These are phyloP conservation scores for Starmerella ratchasimensis DNA, from an alignment of 805 yeast genomes.

Conservation along the genomic window DNA sequence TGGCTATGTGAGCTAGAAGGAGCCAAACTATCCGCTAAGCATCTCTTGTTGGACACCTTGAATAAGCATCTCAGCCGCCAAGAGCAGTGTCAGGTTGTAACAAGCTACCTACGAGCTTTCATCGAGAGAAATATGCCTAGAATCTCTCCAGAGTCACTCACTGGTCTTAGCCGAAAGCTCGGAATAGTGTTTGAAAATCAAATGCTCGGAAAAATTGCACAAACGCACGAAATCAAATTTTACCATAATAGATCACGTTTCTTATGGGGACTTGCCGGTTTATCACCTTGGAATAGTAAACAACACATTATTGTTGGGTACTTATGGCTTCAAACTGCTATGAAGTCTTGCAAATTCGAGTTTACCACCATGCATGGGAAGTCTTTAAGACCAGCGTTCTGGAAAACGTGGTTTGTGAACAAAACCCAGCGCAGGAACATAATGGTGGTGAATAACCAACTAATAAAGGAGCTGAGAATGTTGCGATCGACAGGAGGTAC, in stretches of 20 bases:
- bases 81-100: constrained; percentile 9
- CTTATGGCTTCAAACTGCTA: constrained; percentile 10
- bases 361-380: constrained; percentile 31
- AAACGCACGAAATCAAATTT: background rate
- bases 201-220: constrained; percentile 4
- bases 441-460: constrained; percentile 75
- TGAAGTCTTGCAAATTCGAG: constrained; percentile 23
- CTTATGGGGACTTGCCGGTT: constrained; percentile 7
- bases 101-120: constrained; percentile 5
- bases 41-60: background rate
- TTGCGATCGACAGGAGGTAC: constrained; percentile 39
- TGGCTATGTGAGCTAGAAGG: too few species aligned
- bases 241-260: constrained; percentile 7
- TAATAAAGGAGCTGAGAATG: constrained; percentile 50
- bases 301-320: constrained; percentile 25
- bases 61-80: background rate
- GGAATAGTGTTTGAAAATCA: constrained; percentile 10
- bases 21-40: too few species aligned
- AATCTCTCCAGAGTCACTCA: constrained; percentile 10
- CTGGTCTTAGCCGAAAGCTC: constrained; percentile 11
- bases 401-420: constrained; percentile 55
- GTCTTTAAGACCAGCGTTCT: constrained; percentile 39
- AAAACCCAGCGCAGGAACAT: constrained; percentile 45
- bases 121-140: constrained; percentile 1
- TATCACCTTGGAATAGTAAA: constrained; percentile 30